These are phyloP conservation scores for Senecio squalidus DNA, from an alignment of 140 eudicot genomes.

Conservation along the genomic window DNA sequence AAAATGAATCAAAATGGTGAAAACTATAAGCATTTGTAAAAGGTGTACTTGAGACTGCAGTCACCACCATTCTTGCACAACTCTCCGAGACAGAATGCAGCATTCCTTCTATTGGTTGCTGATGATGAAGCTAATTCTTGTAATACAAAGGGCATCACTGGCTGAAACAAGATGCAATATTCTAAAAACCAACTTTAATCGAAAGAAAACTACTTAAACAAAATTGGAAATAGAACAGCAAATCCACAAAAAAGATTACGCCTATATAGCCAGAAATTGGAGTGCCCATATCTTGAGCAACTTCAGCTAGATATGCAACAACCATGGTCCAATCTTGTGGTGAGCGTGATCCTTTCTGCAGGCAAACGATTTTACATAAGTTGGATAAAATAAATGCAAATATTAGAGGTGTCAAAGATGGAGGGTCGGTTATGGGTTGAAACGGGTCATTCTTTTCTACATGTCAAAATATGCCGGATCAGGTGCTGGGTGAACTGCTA, in stretches of 20 bases:
- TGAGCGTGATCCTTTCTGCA: conserved; percentile 84
- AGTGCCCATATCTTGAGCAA: conserved; percentile 89
- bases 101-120: conserved; percentile 94
- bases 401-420: conserved; percentile 1
- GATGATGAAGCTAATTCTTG: conserved; percentile 73
- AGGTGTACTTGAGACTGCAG: conserved; percentile 58
- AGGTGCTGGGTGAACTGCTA: too few species aligned
- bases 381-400: conserved; percentile 4
- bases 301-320: conserved; percentile 96
- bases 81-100: conserved; percentile 93
- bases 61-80: conserved; percentile 82
- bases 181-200: background rate
- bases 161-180: conserved; percentile 46
- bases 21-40: background rate
- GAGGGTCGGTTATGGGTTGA: too few species aligned
- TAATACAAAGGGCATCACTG: conserved; percentile 67
- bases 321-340: conserved; percentile 96
- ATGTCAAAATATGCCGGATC: too few species aligned
- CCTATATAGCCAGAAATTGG: conserved; percentile 67
- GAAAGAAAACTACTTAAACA: background rate
- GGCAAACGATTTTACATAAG: conserved; percentile 10
- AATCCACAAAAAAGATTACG: conserved; percentile 33
- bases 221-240: background rate
- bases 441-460: too few species aligned
- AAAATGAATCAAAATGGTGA: background rate